These are phyloP conservation scores for Linum usitatissimum DNA, from an alignment of 345 rosid genomes.

Conservation along the genomic window DNA sequence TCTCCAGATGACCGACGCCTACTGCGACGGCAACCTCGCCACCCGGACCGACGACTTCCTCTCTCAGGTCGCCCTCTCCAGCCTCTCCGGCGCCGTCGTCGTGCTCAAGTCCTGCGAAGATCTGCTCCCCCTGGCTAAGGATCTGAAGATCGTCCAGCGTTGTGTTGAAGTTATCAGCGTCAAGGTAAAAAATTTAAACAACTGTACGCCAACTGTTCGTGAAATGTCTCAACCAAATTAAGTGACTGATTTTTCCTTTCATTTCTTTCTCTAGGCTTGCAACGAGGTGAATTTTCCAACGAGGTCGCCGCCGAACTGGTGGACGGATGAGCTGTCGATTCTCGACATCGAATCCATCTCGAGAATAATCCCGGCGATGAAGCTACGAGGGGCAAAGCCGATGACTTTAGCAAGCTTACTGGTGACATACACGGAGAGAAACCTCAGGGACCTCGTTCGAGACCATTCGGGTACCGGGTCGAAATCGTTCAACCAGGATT, in stretches of 20 bases:
- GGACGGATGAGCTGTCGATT: conserved; percentile 87
- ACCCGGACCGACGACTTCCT: conserved; percentile 86
- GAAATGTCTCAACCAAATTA: background rate
- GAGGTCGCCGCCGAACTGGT: conserved; percentile 87
- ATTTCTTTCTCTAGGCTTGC: conserved; percentile 36
- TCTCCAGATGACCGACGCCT: conserved; percentile 73
- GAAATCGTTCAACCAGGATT: conserved; percentile 24
- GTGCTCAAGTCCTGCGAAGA: conserved; percentile 76
- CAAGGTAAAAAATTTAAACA: conserved; percentile 30
- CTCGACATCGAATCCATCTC: conserved; percentile 44
- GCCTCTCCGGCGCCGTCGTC: conserved; percentile 75
- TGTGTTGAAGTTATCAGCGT: conserved; percentile 51
- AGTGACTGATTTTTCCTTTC: background rate
- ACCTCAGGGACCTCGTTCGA: conserved; percentile 74
- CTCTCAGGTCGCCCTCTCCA: conserved; percentile 63
- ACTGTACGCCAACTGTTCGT: background rate
- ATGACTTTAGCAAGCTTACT: conserved; percentile 50
- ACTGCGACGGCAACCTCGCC: conserved; percentile 61
- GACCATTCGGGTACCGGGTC: conserved; percentile 59
- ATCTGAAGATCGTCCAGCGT: conserved; percentile 55
- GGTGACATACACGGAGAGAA: conserved; percentile 62
- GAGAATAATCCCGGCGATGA: conserved; percentile 48
- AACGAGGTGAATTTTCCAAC: conserved; percentile 75
- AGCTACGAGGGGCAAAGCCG: conserved; percentile 54
- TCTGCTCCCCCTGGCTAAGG: conserved; percentile 68